phyloP scores from a whole-genome alignment of 2,329 filamentous ascomycete species.

The Polytolypa hystricis region DNA sequence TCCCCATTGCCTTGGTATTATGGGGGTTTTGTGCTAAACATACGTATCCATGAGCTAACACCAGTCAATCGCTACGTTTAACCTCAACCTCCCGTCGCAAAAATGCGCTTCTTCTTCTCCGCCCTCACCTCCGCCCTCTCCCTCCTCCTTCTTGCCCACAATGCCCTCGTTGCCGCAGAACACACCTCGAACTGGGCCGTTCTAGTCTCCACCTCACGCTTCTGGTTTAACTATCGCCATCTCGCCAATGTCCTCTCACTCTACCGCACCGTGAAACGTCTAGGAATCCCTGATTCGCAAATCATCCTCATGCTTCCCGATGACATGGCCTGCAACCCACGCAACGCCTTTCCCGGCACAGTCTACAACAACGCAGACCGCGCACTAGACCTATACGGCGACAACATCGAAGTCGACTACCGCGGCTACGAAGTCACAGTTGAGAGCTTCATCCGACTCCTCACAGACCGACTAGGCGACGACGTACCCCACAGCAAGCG shows the following conservation, averaged over 20 bases:
- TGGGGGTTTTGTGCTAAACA: too few relatives aligned
- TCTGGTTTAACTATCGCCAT: slow-evolving; percentile 99
- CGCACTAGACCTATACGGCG: slow-evolving; percentile 88
- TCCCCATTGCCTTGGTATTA: too few relatives aligned
- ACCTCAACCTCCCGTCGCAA: slow-evolving; percentile 3
- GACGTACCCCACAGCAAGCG: slow-evolving; percentile 94
- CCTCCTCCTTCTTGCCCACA: slow-evolving; percentile 14
- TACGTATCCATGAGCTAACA: background rate
- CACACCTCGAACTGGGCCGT: slow-evolving; percentile 99
- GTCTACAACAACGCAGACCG: slow-evolving; percentile 98
- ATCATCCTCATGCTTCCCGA: slow-evolving; percentile 99
- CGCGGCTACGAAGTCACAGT: slow-evolving; percentile 97
- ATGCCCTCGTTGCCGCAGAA: slow-evolving; percentile 18
- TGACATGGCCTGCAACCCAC: slow-evolving; percentile 98
- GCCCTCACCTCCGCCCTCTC: slow-evolving; percentile 16
- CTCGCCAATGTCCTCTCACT: slow-evolving; percentile 95
- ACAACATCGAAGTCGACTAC: slow-evolving; percentile 99
- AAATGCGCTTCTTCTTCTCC: slow-evolving; percentile 19
- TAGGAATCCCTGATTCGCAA: slow-evolving; percentile 95
- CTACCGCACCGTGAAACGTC: slow-evolving; percentile 93
- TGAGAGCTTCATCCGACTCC: slow-evolving; percentile 90
- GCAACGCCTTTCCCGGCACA: slow-evolving; percentile 93
- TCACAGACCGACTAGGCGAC: slow-evolving; percentile 88
- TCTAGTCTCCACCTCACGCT: slow-evolving; percentile 93
- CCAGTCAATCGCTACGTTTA: too few relatives aligned